A percentile compares a stretch with the other conserved stretches of the same genome.
phyloP scores from a whole-genome alignment of 2,329 filamentous ascomycete species.

The Endocalyx cinctus region DNA sequence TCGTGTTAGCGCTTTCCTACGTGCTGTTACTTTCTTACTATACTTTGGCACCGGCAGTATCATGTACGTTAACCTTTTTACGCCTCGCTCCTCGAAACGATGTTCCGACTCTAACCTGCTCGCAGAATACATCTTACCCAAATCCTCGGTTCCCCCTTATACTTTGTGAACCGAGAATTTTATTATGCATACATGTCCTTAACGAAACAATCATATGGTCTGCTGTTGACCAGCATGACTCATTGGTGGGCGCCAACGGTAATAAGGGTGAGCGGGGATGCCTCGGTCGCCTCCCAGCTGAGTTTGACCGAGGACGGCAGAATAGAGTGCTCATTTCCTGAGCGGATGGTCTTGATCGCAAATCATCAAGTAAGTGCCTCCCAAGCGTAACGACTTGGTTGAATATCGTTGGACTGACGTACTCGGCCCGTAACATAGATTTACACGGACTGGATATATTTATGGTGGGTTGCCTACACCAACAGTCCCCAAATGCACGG shows the following conservation, averaged over 20 bases:
- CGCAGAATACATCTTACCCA: slow-evolving; percentile 65
- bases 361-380: slow-evolving; percentile 77
- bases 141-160: slow-evolving; percentile 70
- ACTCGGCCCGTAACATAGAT: slow-evolving; percentile 40
- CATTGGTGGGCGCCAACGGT: slow-evolving; percentile 84
- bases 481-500: slow-evolving; percentile 72
- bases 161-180: slow-evolving; percentile 68
- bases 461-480: slow-evolving; percentile 92
- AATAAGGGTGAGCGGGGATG: slow-evolving; percentile 79
- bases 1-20: slow-evolving; percentile 42
- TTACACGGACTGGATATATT: slow-evolving; percentile 87
- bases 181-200: slow-evolving; percentile 85
- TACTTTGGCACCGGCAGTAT: slow-evolving; percentile 49
- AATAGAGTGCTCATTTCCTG: slow-evolving; percentile 74
- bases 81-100: slow-evolving; percentile 1
- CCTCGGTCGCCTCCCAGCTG: slow-evolving; percentile 72
- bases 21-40: slow-evolving; percentile 45
- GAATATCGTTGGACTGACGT: slow-evolving; percentile 73
- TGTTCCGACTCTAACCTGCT: slow-evolving; percentile 16
- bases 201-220: slow-evolving; percentile 79
- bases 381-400: slow-evolving; percentile 75
- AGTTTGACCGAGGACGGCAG: slow-evolving; percentile 64
- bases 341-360: slow-evolving; percentile 76
- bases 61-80: slow-evolving; percentile 35
- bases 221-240: slow-evolving; percentile 74